phyloP scores from a whole-genome alignment of 2,329 filamentous ascomycete species.

The Verticillium alfalfae region DNA sequence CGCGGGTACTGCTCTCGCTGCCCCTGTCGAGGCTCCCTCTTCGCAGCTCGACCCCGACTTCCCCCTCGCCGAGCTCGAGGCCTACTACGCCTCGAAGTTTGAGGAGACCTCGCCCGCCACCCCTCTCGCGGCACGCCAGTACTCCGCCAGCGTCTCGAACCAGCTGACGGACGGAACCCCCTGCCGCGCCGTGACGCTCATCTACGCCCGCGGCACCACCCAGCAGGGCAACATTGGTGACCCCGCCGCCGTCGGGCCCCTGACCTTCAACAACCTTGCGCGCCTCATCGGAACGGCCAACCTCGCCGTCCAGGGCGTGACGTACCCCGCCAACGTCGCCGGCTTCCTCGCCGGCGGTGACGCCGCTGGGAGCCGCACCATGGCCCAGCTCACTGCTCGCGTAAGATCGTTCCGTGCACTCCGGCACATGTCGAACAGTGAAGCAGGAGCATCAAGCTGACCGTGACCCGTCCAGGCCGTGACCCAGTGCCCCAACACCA shows the following conservation, averaged over 20 bases:
- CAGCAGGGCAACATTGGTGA: constrained; percentile 47
- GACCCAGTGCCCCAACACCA: constrained; percentile 34
- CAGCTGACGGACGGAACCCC: constrained; percentile 12
- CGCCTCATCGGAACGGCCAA: constrained; percentile 31
- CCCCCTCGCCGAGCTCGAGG: constrained; percentile 10
- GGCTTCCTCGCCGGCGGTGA: constrained; percentile 43
- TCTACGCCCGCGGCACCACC: constrained; percentile 52
- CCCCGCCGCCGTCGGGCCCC: constrained; percentile 35
- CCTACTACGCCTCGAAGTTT: constrained; percentile 6
- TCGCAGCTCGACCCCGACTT: constrained; percentile 2
- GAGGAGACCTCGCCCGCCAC: neutral
- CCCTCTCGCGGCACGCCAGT: constrained; percentile 2
- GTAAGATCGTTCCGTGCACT: neutral
- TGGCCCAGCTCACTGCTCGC: constrained; percentile 19
- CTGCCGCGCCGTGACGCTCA: constrained; percentile 42
- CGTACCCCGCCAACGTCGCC: constrained; percentile 38
- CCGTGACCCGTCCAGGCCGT: constrained; percentile 22
- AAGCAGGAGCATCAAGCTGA: constrained; percentile 2
- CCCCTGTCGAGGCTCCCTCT: neutral
- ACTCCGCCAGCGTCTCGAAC: constrained; percentile 9
- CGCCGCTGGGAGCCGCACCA: constrained; percentile 31
- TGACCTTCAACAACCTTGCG: constrained; percentile 40
- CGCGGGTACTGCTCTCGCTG: neutral
- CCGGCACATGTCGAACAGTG: neutral
- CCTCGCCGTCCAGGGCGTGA: constrained; percentile 47